phyloP scores from a whole-genome alignment of 2,329 filamentous ascomycete species.

The Fusarium dimerum region DNA sequence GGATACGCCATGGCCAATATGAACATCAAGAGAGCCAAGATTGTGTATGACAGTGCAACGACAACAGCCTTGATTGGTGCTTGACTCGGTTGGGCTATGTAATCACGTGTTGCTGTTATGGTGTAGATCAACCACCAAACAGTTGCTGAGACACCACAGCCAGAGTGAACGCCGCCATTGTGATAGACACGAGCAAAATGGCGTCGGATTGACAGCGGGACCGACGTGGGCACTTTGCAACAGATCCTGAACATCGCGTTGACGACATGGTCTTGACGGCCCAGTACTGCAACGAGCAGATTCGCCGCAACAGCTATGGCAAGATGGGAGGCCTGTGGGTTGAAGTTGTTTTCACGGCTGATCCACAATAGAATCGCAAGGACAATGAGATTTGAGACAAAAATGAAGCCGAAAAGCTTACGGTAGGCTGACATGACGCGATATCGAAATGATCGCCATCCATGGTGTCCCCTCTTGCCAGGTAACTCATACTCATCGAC shows the following conservation, averaged over 20 bases:
- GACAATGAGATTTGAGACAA: conserved; percentile 8
- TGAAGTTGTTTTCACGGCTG: conserved; percentile 11
- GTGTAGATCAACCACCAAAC: conserved; percentile 41
- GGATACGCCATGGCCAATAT: conserved; percentile 29
- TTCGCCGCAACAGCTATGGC: conserved; percentile 18
- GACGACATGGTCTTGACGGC: conserved; percentile 51
- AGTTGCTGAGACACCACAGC: conserved; percentile 41
- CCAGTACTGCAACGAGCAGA: conserved; percentile 44
- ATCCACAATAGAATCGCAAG: conserved; percentile 9
- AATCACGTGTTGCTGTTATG: conserved; percentile 14
- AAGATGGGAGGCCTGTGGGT: conserved; percentile 6
- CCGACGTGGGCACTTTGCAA: conserved; percentile 40
- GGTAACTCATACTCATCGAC: conserved; percentile 12
- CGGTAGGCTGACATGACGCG: conserved; percentile 18
- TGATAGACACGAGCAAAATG: conserved; percentile 46
- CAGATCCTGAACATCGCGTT: conserved; percentile 45
- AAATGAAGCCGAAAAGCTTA: conserved; percentile 18
- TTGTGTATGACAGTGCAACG: conserved; percentile 29
- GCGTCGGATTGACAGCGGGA: conserved; percentile 44
- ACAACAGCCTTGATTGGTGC: conserved; percentile 11
- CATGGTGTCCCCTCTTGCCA: conserved; percentile 15
- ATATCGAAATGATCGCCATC: conserved; percentile 18
- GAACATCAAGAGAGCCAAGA: conserved; percentile 14
- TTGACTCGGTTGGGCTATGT: background rate
- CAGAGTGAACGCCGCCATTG: conserved; percentile 46